A percentile compares a stretch with the other conserved stretches of the same genome.
Conservation (phyloP, 768 basidiomycete genomes). For the Boletus insuetus region DNA sequence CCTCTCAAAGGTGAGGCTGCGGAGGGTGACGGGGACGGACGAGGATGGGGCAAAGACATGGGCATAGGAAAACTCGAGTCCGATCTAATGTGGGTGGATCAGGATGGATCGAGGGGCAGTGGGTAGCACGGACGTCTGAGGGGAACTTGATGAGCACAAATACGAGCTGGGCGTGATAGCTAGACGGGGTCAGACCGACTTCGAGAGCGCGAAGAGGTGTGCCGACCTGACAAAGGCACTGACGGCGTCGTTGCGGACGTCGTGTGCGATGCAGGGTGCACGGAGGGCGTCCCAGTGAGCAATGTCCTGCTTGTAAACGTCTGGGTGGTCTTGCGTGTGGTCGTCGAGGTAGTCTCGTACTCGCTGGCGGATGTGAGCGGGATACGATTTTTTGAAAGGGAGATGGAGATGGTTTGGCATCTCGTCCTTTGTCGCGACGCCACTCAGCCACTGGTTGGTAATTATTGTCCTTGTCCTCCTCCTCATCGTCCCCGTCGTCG, state of each 20-base stretch:
- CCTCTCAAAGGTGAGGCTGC: slow-evolving; percentile 80
- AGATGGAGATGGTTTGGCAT: slow-evolving; percentile 81
- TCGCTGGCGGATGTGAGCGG: slow-evolving; percentile 50
- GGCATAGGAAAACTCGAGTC: slow-evolving; percentile 69
- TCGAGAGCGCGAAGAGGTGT: background rate
- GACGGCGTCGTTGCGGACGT: slow-evolving; percentile 52
- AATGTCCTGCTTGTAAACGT: slow-evolving; percentile 80
- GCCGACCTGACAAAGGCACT: slow-evolving; percentile 58
- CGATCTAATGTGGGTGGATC: slow-evolving; percentile 46
- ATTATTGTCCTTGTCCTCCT: background rate
- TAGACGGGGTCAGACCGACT: slow-evolving; percentile 30
- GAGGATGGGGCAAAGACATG: slow-evolving; percentile 58
- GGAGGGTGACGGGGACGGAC: slow-evolving; percentile 57
- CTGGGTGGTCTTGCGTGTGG: slow-evolving; percentile 73
- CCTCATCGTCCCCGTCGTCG: background rate
- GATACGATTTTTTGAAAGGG: slow-evolving; percentile 70
- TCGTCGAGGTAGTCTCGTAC: slow-evolving; percentile 66
- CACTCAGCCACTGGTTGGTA: slow-evolving; percentile 15
- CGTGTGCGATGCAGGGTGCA: slow-evolving; percentile 52
- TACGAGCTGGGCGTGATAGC: slow-evolving; percentile 89
- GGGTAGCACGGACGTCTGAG: slow-evolving; percentile 51
- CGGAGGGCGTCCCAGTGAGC: slow-evolving; percentile 66
- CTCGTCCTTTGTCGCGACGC: slow-evolving; percentile 8
- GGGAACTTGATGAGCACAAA: slow-evolving; percentile 86
- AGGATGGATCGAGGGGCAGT: slow-evolving; percentile 10